These are phyloP conservation scores for Beta corolliflora DNA, from an alignment of 179 eudicot species.

Conservation along the genomic window DNA sequence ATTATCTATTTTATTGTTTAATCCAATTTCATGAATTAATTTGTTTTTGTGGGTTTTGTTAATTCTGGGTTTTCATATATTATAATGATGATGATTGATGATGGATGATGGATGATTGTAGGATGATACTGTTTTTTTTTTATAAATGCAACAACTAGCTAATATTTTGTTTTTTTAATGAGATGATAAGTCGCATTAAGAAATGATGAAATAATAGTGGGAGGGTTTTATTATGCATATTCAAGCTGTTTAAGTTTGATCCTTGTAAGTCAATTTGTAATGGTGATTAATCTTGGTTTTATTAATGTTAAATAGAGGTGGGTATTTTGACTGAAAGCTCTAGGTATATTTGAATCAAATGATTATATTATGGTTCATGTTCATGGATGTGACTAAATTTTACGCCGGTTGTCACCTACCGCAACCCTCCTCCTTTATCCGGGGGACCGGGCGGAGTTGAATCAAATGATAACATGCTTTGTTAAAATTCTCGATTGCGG, in stretches of 20 bases:
- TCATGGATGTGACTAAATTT: too few species aligned
- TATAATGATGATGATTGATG: neutral
- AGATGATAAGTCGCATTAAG: neutral
- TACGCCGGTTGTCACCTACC: too few species aligned
- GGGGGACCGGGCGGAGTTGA: too few species aligned
- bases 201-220: neutral
- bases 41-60: neutral
- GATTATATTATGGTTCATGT: neutral
- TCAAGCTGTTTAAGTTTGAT: neutral
- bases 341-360: neutral
- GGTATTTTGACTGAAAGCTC: neutral
- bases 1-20: neutral
- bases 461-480: too few species aligned
- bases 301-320: neutral
- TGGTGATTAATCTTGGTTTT: neutral
- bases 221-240: neutral
- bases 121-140: neutral
- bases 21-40: neutral
- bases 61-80: neutral
- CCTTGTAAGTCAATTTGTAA: neutral
- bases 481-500: too few species aligned
- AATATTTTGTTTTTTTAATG: neutral
- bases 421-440: too few species aligned
- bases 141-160: neutral
- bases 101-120: neutral